Base-by-base conservation (phyloP, 2,329 filamentous ascomycete species). In the Fusarium zealandicum region DNA sequence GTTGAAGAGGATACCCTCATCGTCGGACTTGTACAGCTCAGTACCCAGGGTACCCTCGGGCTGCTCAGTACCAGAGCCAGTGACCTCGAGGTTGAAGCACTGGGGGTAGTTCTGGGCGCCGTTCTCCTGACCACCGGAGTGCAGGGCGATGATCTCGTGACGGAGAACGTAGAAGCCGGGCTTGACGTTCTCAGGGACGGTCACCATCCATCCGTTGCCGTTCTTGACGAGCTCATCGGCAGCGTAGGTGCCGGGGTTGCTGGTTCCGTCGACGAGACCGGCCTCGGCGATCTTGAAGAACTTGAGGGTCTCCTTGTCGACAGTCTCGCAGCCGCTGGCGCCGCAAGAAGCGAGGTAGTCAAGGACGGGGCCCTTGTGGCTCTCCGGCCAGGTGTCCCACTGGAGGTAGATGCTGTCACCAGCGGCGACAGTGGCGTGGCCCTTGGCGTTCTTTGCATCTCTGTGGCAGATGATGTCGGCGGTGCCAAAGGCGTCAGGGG, bases 221-320 rank as follows among this genome's bases (percentile, higher is more conserved):
- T 71, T 69, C 50, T 70, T 64, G 65, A 81, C 79, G 54, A 84
- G 70, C 17, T 78, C 68, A 59, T 71, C 70, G 13, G 73, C 63
- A 37, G 69, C 71, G 68, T 74, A 78, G 33, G 47, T 61, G 46
- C 70, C 64, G 54, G 72, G 74, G 57, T 70, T 74, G 57, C 73
- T 66, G 61, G 81, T 72, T 54, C 84, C 77, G 42, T 66, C 56
- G 51, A 80, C 69, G 20, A 84, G 76, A 64, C 85, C 86, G 31
- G 71, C 75, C 63, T 81, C 79, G 43, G 80, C 78, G 57, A 89
- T 87, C 81, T 90, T 89, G 80, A 87, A 84, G 74, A 82, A 88
- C 65, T 82, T 72, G 46, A 88, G 78, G 9, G 73, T 69, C 6
- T 72, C 73, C 73, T 84, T 82, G 73, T 82, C 79, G 52, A 82